These are phyloP conservation scores for Monosporozyma solicola DNA, from an alignment of 805 yeast species.

Conservation along the genomic window DNA sequence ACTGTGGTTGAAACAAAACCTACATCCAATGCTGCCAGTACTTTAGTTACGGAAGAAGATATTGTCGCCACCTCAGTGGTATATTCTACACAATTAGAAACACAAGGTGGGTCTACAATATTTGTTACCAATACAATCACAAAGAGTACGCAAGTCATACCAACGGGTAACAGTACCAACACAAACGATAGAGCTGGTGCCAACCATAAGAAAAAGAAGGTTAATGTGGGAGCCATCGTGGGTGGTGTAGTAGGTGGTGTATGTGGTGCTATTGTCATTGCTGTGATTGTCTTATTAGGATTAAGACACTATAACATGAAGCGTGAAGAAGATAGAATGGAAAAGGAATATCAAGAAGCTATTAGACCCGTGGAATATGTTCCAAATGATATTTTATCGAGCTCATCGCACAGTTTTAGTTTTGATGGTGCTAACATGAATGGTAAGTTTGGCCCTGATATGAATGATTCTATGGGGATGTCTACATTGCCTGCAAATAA, in stretches of 20 bases:
- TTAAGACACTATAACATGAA: constrained; percentile 31
- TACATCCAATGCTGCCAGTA: neutral
- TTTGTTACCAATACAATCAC: constrained; percentile 23
- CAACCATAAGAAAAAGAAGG: constrained; percentile 11
- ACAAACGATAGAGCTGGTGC: neutral
- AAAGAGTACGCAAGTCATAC: constrained; percentile 10
- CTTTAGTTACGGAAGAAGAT: neutral
- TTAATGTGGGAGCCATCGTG: constrained; percentile 46
- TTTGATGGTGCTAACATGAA: constrained; percentile 2
- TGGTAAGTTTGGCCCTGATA: neutral
- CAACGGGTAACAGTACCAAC: constrained; percentile 9
- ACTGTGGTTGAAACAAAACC: neutral
- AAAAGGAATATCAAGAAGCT: constrained; percentile 50
- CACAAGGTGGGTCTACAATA: constrained; percentile 26
- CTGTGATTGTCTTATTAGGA: constrained; percentile 32
- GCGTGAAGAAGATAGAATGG: constrained; percentile 41
- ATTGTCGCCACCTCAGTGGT: constrained; percentile 11
- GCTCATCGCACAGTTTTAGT: constrained; percentile 6
- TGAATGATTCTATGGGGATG: neutral
- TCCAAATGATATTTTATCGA: constrained; percentile 2
- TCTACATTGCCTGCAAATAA: constrained; percentile 3
- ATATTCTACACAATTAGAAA: constrained; percentile 17
- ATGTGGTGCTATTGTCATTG: constrained; percentile 37
- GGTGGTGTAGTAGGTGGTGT: constrained; percentile 57
- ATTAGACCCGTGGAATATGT: constrained; percentile 36